phyloP scores from a whole-genome alignment of 2,329 filamentous ascomycete species.

The Colletotrichum magnum region DNA sequence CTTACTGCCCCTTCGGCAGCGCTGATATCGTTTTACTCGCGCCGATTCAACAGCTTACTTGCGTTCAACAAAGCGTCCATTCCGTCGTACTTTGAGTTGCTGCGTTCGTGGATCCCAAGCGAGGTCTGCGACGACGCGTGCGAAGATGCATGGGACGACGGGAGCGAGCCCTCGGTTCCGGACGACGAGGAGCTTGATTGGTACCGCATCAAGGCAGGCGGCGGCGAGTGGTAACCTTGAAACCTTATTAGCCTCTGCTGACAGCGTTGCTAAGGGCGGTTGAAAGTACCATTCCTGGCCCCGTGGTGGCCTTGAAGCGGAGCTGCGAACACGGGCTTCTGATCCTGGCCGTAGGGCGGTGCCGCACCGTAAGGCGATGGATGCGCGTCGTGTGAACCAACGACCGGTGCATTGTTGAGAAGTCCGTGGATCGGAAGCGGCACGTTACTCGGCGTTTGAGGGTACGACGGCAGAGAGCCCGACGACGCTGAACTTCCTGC shows the following conservation, averaged over 20 bases:
- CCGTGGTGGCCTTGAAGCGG: conserved; percentile 5
- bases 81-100: conserved; percentile 60
- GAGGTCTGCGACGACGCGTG: conserved; percentile 34
- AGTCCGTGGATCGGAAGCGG: conserved; percentile 69
- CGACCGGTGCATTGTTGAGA: conserved; percentile 52
- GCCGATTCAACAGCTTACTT: conserved; percentile 70
- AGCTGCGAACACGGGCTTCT: conserved; percentile 17
- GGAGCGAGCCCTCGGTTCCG: conserved; percentile 30
- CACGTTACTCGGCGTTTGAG: conserved; percentile 64
- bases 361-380: conserved; percentile 27
- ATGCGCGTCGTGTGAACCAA: conserved; percentile 41
- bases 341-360: conserved; percentile 40
- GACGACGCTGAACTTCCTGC: conserved; percentile 60
- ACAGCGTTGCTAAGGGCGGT: conserved; percentile 12
- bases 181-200: conserved; percentile 35
- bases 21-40: conserved; percentile 37
- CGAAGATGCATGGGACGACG: conserved; percentile 37
- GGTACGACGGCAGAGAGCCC: conserved; percentile 46
- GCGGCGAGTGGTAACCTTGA: conserved; percentile 38
- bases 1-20: neutral
- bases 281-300: conserved; percentile 29
- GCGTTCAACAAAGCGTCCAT: conserved; percentile 72
- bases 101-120: conserved; percentile 37
- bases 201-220: conserved; percentile 30
- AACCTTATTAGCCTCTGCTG: conserved; percentile 29